Conservation (phyloP, 805 yeast species). For the Wickerhamiella australiensis region DNA sequence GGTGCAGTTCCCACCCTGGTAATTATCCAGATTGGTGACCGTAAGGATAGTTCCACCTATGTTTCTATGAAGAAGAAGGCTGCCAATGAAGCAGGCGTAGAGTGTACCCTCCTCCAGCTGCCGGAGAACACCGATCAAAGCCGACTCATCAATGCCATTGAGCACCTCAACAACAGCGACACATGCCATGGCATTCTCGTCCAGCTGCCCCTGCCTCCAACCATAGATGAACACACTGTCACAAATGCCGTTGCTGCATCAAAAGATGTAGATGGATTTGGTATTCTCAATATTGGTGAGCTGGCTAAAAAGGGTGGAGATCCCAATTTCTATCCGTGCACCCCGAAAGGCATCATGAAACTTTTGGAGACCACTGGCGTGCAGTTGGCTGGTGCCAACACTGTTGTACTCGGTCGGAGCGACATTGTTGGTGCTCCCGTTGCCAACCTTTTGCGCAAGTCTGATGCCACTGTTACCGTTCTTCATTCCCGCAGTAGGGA, state of each 20-base stretch:
- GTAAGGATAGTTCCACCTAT: constrained; percentile 86
- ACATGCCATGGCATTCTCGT: constrained; percentile 75
- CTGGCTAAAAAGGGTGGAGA: constrained; percentile 73
- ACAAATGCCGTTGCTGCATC: constrained; percentile 70
- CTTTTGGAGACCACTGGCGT: constrained; percentile 60
- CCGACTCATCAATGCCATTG: constrained; percentile 44
- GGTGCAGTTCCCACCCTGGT: constrained; percentile 61
- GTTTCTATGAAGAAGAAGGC: constrained; percentile 87
- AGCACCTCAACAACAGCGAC: constrained; percentile 57
- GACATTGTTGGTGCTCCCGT: constrained; percentile 96
- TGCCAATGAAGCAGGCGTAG: constrained; percentile 69
- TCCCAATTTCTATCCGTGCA: constrained; percentile 82
- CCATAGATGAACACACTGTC: constrained; percentile 62
- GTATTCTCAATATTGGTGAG: constrained; percentile 79
- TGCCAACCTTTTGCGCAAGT: constrained; percentile 64
- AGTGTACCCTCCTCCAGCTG: constrained; percentile 52
- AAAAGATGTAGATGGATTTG: constrained; percentile 95
- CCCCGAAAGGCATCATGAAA: constrained; percentile 87
- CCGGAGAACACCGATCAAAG: constrained; percentile 50
- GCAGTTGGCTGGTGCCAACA: constrained; percentile 60
- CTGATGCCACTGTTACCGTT: constrained; percentile 75
- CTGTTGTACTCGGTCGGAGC: constrained; percentile 88
- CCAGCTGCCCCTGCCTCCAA: constrained; percentile 80
- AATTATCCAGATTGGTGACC: constrained; percentile 77
- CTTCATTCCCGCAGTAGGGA: constrained; percentile 64